Evolutionary conservation across 2,329 filamentous ascomycete species (phyloP), one percentile per base, ranked within the genome.

Genomic region (Aspergillus clavatus): DNA sequence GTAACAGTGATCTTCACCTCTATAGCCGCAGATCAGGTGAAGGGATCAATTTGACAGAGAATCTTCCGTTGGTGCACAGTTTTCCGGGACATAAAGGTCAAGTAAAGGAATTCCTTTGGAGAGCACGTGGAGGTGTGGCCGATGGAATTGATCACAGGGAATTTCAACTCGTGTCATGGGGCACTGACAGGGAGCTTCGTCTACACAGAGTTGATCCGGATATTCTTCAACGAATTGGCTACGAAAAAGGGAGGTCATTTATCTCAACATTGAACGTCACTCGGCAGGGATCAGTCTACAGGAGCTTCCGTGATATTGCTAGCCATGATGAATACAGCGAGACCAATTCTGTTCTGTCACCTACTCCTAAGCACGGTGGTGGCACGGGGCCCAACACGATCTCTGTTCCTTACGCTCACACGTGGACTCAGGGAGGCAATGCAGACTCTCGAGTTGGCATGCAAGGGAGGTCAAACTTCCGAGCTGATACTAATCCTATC

Each of bases 101-200:
- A 60, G 89, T 88, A 23, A 95, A 93, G 60, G 90, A 96, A 58
- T 96, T 96, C 50, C 71, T 96, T 8, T 96, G 90, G 90, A 80
- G 90, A 62, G 80, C 81, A 38, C 81, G 90, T 44, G 90, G 90
- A 28, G 73, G 75, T 16, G 78, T 79, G 14, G 78, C 81, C 12
- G 80, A 88, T 43, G 78, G 79, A n/a, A 69, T 85, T 37, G 90
- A 96, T 58, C 75, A 89, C 50, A 81, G 91, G 56, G 90, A 96
- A 42, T 96, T 95, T 52, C 90, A 96, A 65, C 75, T 96, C 14
- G 87, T 96, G 0, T 90, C 90, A 0, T 96, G 90, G 90, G 89
- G 89, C 21, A 84, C 87, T 39, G 91, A 96, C 63, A 86, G 86
- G 54, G 81, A 89, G 58, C 73, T 96, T 23, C 83, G 86, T 39